Evolutionary conservation across 257 asterid genomes (phyloP).

Genomic region (Petunia secreta): DNA sequence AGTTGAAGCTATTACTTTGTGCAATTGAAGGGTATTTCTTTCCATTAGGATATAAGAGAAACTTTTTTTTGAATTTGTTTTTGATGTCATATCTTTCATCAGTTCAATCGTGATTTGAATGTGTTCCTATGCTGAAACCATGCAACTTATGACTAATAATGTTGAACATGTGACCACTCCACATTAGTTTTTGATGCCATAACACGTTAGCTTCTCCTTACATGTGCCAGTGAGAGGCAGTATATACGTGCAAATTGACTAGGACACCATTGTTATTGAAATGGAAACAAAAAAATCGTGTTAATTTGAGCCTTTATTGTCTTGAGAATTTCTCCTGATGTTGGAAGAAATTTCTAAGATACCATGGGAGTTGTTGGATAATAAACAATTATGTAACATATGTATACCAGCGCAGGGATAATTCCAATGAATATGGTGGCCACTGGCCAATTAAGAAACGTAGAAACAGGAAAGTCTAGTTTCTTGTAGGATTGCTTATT

Average conservation of each 20-base stretch:
- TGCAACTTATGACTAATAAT: not conserved
- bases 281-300: not conserved
- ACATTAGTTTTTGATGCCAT: too few species aligned
- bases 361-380: not conserved
- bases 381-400: not conserved
- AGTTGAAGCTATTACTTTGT: not conserved
- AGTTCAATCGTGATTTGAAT: not conserved
- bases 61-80: not conserved
- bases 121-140: not conserved
- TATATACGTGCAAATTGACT: too few species aligned
- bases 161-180: too few species aligned
- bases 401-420: not conserved
- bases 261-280: too few species aligned
- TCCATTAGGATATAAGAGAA: not conserved
- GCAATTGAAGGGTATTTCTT: not conserved
- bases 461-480: not conserved
- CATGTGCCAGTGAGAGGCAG: too few species aligned
- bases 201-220: too few species aligned
- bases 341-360: not conserved
- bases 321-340: not conserved
- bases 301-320: not conserved
- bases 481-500: slow-evolving; percentile 8
- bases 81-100: not conserved
- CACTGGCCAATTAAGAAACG: not conserved
- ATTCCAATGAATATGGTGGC: not conserved